These are phyloP conservation scores for Mucor mucedo DNA, from an alignment of 371 early-diverging fungal genomes.

Conservation along the genomic window DNA sequence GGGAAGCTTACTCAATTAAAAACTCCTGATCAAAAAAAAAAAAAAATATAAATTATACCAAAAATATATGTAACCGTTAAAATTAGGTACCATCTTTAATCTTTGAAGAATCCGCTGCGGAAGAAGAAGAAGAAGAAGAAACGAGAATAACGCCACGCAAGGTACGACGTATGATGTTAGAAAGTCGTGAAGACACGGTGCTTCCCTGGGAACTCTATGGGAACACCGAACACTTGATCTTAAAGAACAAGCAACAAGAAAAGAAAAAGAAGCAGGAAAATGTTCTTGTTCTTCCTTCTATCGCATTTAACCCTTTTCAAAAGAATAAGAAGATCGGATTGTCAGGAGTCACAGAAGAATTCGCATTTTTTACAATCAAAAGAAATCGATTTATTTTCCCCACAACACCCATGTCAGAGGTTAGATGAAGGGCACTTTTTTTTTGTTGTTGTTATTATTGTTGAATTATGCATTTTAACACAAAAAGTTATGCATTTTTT, in stretches of 20 bases:
- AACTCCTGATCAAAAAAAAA: too few species aligned
- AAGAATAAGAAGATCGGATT: not conserved
- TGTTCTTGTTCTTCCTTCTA: constrained; percentile 4
- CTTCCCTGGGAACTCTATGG: not conserved
- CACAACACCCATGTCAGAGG: not conserved
- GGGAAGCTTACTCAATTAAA: too few species aligned
- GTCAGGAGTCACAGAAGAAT: not conserved
- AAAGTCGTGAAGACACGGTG: not conserved
- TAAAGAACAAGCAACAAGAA: not conserved
- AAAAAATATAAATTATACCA: too few species aligned
- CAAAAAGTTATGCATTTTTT: not conserved
- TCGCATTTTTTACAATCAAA: not conserved
- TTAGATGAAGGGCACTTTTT: too few species aligned
- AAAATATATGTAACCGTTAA: too few species aligned
- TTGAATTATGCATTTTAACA: not conserved
- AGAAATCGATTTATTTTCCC: constrained; percentile 7
- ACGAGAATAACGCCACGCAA: not conserved
- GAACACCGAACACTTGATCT: too few species aligned
- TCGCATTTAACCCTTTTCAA: constrained; percentile 1
- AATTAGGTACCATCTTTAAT: too few species aligned
- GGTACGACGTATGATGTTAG: constrained; percentile 5
- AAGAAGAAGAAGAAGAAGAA: too few species aligned
- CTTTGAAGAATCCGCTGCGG: too few species aligned
- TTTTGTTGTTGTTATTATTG: too few species aligned
- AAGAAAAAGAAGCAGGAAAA: not conserved